Conservation (phyloP, 2,329 filamentous ascomycete genomes). For the Chalara sp. region DNA sequence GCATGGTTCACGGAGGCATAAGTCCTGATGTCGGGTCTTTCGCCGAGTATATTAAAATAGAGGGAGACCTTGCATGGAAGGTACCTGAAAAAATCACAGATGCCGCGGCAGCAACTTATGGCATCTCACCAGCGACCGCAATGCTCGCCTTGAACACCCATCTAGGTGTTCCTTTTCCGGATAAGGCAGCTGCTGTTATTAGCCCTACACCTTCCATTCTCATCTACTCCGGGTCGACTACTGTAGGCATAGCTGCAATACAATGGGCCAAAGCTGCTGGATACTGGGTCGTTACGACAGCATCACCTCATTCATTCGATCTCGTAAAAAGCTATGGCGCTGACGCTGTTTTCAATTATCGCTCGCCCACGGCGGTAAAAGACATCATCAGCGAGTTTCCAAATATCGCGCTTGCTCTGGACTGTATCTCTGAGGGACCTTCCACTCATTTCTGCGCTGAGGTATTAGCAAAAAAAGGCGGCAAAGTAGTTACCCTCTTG, state of each 20-base stretch:
- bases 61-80: conserved; percentile 32
- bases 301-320: conserved; percentile 38
- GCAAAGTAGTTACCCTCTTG: conserved; percentile 36
- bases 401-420: conserved; percentile 36
- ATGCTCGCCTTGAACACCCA: conserved; percentile 19
- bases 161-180: conserved; percentile 16
- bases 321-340: conserved; percentile 39
- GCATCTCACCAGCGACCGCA: conserved; percentile 26
- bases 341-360: conserved; percentile 38
- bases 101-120: conserved; percentile 35
- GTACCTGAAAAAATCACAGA: conserved; percentile 36
- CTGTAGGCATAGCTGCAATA: conserved; percentile 30
- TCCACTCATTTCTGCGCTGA: conserved; percentile 24
- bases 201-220: conserved; percentile 2
- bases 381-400: conserved; percentile 36
- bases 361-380: conserved; percentile 31
- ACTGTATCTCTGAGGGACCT: conserved; percentile 36
- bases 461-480: conserved; percentile 30
- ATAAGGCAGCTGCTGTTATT: neutral
- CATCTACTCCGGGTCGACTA: conserved; percentile 8
- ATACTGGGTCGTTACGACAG: conserved; percentile 34
- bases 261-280: conserved; percentile 36
- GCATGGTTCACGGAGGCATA: conserved; percentile 20
- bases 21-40: conserved; percentile 6
- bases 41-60: conserved; percentile 13